Base-by-base conservation (phyloP, 345 rosid species). In the Pugionium cornutum region DNA sequence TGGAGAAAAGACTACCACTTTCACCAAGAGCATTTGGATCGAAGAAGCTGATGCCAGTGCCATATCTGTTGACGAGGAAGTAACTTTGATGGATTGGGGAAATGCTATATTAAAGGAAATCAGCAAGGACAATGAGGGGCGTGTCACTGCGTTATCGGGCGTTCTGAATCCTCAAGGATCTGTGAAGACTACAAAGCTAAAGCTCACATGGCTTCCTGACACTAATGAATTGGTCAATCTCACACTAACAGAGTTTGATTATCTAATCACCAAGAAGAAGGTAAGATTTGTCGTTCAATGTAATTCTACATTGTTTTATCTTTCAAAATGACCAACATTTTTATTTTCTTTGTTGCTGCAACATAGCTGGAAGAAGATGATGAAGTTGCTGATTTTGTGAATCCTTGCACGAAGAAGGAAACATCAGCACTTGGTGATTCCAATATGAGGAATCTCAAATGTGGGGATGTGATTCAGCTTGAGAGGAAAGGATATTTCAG, bases 11-110 rank as follows among this genome's bases (percentile, higher is more conserved):
- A 85, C 90, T n/a, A 89, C 97, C 11, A 84, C 92, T 2, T 94
- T 62, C 80, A 82, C 95, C 0, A 90, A 79, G 77, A 86, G 80
- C 44, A 82, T 90, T 48, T 94, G 90, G 99, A 45, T 88, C 32
- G 97, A 94, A 39, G 82, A 81, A 50, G 92, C 75, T 45, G 97
- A 90, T 83, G 97, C 95, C 0, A 62, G 51, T 64, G 76, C 75
- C 46, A 83, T 94, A 70, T 82, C 89, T 5, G 86, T 63, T 37
- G 66, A 76, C 54, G 99, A 94, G 79, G 97, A 90, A 75, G 76
- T 94, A 41, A 94, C 99, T 41, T 76, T 90, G 59, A 89, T 92
- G 96, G 96, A 92, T 64, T 92, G 95, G 98, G 98, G 95, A 49
- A 89, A 89, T 72, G 92, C 96, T n/a, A 78, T 89, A 3, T 81